Evolutionary conservation across 208 protist species (phyloP).

Genomic region (Leishmania martiniquensis): DNA sequence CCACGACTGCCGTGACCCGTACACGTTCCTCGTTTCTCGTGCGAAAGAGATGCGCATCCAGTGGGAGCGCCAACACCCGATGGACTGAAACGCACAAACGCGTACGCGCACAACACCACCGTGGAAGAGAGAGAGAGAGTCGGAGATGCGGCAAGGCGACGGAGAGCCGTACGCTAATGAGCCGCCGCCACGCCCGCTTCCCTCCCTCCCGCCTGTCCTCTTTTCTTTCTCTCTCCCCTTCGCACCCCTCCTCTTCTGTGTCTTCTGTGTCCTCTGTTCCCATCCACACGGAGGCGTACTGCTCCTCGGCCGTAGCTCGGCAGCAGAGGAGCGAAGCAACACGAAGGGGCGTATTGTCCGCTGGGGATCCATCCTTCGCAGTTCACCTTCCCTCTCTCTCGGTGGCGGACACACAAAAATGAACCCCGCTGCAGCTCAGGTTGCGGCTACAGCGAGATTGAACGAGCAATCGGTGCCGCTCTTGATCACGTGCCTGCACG

Average conservation of each 20-base stretch:
- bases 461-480: background rate
- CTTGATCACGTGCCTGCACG: conserved; percentile 4
- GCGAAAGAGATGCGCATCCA: conserved; percentile 41
- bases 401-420: background rate
- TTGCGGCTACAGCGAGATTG: background rate
- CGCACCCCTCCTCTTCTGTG: no score
- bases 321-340: background rate
- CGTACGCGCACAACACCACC: background rate
- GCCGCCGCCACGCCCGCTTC: background rate
- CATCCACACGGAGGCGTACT: no score
- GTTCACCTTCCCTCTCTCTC: background rate
- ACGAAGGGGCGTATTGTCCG: background rate
- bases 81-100: background rate
- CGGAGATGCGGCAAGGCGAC: background rate
- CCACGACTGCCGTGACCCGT: conserved; percentile 76
- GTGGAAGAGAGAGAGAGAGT: no score
- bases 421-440: background rate
- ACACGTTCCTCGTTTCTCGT: conserved; percentile 61
- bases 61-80: conserved; percentile 31
- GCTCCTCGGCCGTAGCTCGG: background rate
- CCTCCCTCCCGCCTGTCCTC: background rate
- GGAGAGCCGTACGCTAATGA: background rate
- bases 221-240: no score
- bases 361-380: no score
- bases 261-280: no score